phyloP scores from a whole-genome alignment of 495 filamentous ascomycete genomes.

The Penicillium nucicola region DNA sequence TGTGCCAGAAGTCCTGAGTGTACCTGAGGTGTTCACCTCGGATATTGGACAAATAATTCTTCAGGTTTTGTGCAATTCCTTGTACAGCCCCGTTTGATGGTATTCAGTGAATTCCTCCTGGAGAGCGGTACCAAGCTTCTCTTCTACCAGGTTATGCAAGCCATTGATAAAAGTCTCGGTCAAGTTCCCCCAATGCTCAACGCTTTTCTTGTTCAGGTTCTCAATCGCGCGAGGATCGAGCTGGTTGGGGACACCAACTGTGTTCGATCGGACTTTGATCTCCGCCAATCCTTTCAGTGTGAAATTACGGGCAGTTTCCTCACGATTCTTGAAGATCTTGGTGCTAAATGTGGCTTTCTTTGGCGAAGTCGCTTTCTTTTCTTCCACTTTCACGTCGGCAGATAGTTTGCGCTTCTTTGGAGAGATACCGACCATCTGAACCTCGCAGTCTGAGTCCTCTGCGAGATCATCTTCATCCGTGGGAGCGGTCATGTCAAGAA shows the following conservation, averaged over 20 bases:
- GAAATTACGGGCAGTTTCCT: constrained; percentile 13
- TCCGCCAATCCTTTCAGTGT: constrained; percentile 27
- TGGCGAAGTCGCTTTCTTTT: too few relatives aligned
- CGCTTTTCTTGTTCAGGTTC: constrained; percentile 33
- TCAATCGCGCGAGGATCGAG: constrained; percentile 43
- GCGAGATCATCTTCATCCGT: constrained; percentile 4
- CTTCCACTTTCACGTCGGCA: background rate
- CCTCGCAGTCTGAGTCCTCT: constrained; percentile 28
- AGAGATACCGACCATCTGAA: background rate
- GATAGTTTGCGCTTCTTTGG: constrained; percentile 20
- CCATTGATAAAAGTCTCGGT: constrained; percentile 27
- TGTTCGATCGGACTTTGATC: constrained; percentile 37
- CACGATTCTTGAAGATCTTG: background rate
- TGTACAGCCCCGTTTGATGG: constrained; percentile 34
- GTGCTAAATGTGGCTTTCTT: background rate
- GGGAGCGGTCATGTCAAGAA: constrained; percentile 7
- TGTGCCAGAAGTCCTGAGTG: constrained; percentile 17
- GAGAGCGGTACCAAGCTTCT: constrained; percentile 27
- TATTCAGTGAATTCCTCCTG: constrained; percentile 33
- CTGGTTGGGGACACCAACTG: constrained; percentile 36
- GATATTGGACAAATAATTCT: too few relatives aligned
- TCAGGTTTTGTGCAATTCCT: background rate
- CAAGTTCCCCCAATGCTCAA: constrained; percentile 37
- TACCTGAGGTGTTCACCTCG: too few relatives aligned
- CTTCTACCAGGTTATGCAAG: constrained; percentile 26